These are phyloP conservation scores for Fusarium miscanthi DNA, from an alignment of 2,329 filamentous ascomycete genomes.

Conservation along the genomic window DNA sequence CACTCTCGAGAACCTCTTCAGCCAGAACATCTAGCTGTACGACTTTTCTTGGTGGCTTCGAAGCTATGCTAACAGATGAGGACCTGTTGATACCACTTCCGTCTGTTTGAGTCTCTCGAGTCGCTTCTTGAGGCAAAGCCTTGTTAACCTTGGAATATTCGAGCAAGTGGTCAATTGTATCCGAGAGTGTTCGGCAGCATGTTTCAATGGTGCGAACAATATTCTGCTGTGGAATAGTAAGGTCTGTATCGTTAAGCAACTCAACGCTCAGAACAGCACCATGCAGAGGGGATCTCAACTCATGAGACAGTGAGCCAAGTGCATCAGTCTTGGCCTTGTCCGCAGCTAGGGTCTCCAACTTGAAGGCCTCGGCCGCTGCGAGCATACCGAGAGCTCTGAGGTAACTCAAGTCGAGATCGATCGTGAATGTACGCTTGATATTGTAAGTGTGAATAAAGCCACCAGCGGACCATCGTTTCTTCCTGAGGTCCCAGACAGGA, in stretches of 20 bases:
- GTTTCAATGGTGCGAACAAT: conserved; percentile 62
- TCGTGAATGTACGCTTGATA: conserved; percentile 56
- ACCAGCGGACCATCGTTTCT: conserved; percentile 61
- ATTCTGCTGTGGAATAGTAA: conserved; percentile 59
- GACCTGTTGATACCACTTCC: background rate
- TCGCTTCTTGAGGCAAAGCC: conserved; percentile 29
- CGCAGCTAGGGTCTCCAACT: conserved; percentile 52
- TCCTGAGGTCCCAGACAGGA: conserved; percentile 60
- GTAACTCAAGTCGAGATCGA: conserved; percentile 62
- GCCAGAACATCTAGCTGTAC: conserved; percentile 54
- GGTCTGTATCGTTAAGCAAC: conserved; percentile 62
- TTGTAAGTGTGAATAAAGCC: conserved; percentile 61
- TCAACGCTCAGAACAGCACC: conserved; percentile 67
- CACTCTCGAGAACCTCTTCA: conserved; percentile 61
- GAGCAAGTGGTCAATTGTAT: conserved; percentile 65
- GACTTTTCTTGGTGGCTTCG: conserved; percentile 32
- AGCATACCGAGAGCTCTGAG: conserved; percentile 63
- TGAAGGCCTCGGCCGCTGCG: conserved; percentile 66
- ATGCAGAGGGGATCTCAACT: conserved; percentile 70
- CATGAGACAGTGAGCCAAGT: conserved; percentile 70
- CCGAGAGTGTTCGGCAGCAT: conserved; percentile 62
- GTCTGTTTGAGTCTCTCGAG: background rate
- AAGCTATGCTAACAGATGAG: conserved; percentile 3
- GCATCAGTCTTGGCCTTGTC: conserved; percentile 67
- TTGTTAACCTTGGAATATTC: conserved; percentile 67